These are phyloP conservation scores for Solidago caesia DNA, from an alignment of 129 eudicot species.

Conservation along the genomic window DNA sequence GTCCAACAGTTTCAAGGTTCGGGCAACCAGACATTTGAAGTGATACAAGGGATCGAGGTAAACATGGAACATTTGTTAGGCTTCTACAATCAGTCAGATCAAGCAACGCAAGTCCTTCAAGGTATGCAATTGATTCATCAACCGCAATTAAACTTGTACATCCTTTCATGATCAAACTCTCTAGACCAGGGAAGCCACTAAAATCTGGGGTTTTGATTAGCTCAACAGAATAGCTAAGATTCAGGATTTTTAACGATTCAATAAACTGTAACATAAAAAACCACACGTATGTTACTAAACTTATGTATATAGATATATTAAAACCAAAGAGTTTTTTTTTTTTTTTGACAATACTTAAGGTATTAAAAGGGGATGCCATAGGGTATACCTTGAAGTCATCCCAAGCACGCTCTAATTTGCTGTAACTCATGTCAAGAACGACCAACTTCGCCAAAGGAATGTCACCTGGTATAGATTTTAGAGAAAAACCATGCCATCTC, in stretches of 20 bases:
- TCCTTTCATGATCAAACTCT: not conserved
- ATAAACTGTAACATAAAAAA: not conserved
- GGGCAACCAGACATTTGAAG: not conserved
- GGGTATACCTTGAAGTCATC: too few species aligned
- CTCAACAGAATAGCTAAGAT: too few species aligned
- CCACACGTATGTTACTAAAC: too few species aligned
- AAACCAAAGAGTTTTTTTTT: too few species aligned
- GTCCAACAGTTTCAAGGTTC: conserved; percentile 2
- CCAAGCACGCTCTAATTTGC: too few species aligned
- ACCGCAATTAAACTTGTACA: conserved; percentile 3
- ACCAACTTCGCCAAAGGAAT: too few species aligned
- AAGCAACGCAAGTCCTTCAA: not conserved
- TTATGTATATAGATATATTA: too few species aligned
- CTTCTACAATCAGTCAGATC: conserved; percentile 13
- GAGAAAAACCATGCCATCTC: too few species aligned
- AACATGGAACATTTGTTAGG: conserved; percentile 1
- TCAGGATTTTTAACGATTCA: conserved; percentile 12
- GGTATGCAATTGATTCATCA: not conserved
- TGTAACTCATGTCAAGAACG: too few species aligned
- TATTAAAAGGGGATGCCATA: too few species aligned
- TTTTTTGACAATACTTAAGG: too few species aligned
- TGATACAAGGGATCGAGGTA: conserved; percentile 18
- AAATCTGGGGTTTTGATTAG: not conserved
- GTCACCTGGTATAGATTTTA: too few species aligned
- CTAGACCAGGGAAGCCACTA: conserved; percentile 6